Evolutionary conservation across 768 basidiomycete genomes (phyloP), one percentile per base, ranked within the genome.

Genomic region (Podaxis mareebaensis): DNA sequence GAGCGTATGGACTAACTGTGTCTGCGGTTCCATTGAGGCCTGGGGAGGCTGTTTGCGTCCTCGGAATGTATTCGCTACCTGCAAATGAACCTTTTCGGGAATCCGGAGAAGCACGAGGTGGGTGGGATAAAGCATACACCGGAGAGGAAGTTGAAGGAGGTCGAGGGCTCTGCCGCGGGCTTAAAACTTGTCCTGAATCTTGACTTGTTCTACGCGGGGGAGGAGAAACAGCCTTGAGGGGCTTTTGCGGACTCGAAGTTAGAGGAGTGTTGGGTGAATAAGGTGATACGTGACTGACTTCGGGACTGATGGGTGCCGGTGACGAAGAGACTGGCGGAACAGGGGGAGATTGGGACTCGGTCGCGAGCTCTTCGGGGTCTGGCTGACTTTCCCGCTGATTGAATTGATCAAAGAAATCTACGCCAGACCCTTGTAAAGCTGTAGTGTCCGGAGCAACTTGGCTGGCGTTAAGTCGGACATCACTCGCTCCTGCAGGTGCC

Each of bases 71-170:
- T 2, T 62, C 61, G 24, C 24, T n/a, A 10, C 49, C 10, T 8
- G 33, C 12, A 46, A 62, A 26, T 22, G 61, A 46, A 33, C 17
- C 44, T 24, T 36, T 62, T 12, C 33, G 33, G 10, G 48, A 33
- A 24, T 55, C 61, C 15, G 53, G 61, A 33, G 53, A 62, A 22
- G 53, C 44, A 48, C 53, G 61, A 38, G 42, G 61, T 15, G 52
- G 17, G 20, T 15, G n/a, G 5, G 61, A 36, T 30, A 48, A 22
- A 10, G 33, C 22, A 49, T 55, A 52, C 13, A 51, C 61, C 22
- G 54, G 53, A 17, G 61, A 53, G 24, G 59, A 26, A 3, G 52
- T 28, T 36, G 61, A 48, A 10, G 54, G 26, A 26, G 61, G 26
- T 13, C 53, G 53, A 8, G 42, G 53, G 30, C 53, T 62, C 20